Percentiles rank a stretch among this genome's conserved stretches.
Evolutionary conservation across 2,329 filamentous ascomycete species (phyloP).

Genomic region (Paecilomyces dactylethromorphus): DNA sequence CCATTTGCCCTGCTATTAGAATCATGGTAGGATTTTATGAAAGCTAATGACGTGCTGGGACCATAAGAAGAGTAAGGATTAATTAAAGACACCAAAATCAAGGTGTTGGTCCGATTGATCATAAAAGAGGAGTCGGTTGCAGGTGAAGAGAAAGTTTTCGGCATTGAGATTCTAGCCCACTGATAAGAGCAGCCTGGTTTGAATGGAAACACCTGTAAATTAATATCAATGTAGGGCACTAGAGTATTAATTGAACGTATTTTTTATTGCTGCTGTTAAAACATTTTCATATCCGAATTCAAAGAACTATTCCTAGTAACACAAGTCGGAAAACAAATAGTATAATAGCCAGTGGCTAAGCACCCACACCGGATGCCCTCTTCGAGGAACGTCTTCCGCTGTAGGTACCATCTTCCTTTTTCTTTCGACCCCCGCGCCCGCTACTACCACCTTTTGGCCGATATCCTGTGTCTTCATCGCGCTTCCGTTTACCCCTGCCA

Average conservation of each 20-base stretch:
- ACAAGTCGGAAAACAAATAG: neutral
- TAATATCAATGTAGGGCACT: neutral
- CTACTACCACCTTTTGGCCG: constrained; percentile 40
- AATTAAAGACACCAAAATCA: too few species aligned
- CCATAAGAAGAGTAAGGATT: too few species aligned
- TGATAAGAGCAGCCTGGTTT: neutral
- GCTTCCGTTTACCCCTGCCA: constrained; percentile 40
- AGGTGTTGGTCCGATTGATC: too few species aligned
- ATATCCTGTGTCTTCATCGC: constrained; percentile 42
- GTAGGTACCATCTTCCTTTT: constrained; percentile 33
- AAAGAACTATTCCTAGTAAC: neutral
- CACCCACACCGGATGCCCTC: constrained; percentile 19
- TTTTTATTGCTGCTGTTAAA: neutral
- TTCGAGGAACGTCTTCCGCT: constrained; percentile 24
- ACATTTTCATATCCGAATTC: neutral
- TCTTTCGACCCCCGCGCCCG: constrained; percentile 28
- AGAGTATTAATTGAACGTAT: neutral
- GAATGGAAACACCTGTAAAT: neutral
- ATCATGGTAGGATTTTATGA: too few species aligned
- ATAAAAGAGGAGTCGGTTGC: too few species aligned
- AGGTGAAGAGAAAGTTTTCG: too few species aligned
- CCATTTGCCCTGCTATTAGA: too few species aligned
- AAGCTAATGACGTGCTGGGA: too few species aligned
- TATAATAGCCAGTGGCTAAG: constrained; percentile 5
- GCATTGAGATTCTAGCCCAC: neutral